Evolutionary conservation across 805 yeast genomes (phyloP).

Genomic region (Starmerella scarabaei): DNA sequence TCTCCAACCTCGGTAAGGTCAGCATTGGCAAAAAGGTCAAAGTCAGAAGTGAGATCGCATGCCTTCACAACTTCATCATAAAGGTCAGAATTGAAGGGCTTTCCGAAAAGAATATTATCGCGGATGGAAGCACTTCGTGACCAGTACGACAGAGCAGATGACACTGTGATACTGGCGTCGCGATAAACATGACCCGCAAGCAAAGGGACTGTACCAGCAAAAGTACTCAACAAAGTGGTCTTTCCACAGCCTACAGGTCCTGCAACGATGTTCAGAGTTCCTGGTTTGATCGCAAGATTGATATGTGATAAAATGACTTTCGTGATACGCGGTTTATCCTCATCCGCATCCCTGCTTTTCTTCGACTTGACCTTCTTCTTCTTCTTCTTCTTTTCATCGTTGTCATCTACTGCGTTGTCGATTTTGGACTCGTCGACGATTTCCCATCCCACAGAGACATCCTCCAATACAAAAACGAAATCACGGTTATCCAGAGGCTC

Average conservation of each 20-base stretch:
- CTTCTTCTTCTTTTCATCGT: conserved; percentile 10
- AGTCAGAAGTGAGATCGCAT: conserved; percentile 13
- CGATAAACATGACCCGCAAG: conserved; percentile 38
- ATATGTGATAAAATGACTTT: conserved; percentile 31
- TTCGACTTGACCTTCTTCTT: conserved; percentile 25
- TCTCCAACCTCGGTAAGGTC: conserved; percentile 59
- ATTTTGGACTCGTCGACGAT: conserved; percentile 24
- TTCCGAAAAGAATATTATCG: conserved; percentile 13
- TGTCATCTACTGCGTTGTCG: conserved; percentile 29
- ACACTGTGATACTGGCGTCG: conserved; percentile 42
- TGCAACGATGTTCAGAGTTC: conserved; percentile 61
- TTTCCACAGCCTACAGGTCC: conserved; percentile 78
- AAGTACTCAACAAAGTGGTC: conserved; percentile 55
- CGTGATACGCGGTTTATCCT: too few relatives aligned
- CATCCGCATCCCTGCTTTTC: not conserved
- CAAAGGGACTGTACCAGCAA: conserved; percentile 57
- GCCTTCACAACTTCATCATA: conserved; percentile 7
- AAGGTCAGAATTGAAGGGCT: conserved; percentile 18
- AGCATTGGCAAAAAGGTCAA: conserved; percentile 8
- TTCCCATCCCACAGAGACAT: conserved; percentile 4
- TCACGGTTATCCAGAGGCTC: not conserved
- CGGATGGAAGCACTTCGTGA: conserved; percentile 6
- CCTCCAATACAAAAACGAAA: not conserved
- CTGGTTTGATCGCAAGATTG: conserved; percentile 40
- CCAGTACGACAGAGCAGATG: conserved; percentile 14